Conservation (phyloP, 2,329 filamentous ascomycete species). For the Cladosporium sp. region DNA sequence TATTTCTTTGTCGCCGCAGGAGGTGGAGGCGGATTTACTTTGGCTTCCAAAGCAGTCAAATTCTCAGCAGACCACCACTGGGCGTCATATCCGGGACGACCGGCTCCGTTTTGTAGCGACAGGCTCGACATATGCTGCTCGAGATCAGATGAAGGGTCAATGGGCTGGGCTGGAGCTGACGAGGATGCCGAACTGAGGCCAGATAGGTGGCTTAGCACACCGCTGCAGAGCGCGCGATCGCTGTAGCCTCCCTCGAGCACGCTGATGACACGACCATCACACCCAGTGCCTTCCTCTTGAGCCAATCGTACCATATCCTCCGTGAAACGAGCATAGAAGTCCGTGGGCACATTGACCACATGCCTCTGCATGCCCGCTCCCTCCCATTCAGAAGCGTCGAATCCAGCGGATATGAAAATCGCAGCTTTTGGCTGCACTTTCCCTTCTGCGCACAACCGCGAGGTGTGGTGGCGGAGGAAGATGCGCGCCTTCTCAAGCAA, state of each 20-base stretch:
- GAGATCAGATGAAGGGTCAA: constrained; percentile 13
- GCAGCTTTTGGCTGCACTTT: constrained; percentile 67
- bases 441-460: constrained; percentile 52
- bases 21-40: constrained; percentile 47
- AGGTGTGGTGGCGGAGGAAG: constrained; percentile 69
- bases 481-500: constrained; percentile 73
- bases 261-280: constrained; percentile 82
- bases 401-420: constrained; percentile 92
- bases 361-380: constrained; percentile 90
- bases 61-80: constrained; percentile 45
- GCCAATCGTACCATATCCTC: constrained; percentile 77
- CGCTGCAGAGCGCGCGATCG: constrained; percentile 80
- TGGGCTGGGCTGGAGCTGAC: background rate
- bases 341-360: constrained; percentile 89
- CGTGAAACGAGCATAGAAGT: constrained; percentile 90
- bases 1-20: constrained; percentile 48
- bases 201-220: constrained; percentile 82
- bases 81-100: constrained; percentile 29
- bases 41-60: constrained; percentile 63
- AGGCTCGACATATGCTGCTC: constrained; percentile 6
- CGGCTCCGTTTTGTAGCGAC: constrained; percentile 4
- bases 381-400: constrained; percentile 96
- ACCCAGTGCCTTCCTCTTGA: constrained; percentile 67
- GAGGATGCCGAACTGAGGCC: constrained; percentile 53
- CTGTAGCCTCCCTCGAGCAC: constrained; percentile 96